Base-by-base conservation (phyloP, 306 rosid genomes). In the Mimosa bimucronata region DNA sequence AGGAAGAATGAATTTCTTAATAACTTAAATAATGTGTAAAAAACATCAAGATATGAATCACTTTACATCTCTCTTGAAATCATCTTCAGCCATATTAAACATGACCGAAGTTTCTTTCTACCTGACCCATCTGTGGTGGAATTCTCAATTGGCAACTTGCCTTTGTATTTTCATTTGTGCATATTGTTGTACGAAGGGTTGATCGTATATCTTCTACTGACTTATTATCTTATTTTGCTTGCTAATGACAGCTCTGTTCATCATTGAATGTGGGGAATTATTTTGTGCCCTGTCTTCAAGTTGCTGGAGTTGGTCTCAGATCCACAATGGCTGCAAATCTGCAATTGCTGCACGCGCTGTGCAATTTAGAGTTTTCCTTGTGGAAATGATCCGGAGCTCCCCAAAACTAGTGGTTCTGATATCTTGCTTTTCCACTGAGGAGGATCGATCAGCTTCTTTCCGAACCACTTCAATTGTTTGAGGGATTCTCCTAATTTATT, bases 221-320 rank as follows among this genome's bases (percentile, higher is more conserved):
- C 60, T 50, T 77, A 41, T 69, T 53, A 38, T 53, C n/a, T n/a
- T n/a, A 37, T 64, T 71, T 83, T 80, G 65, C 84, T 83, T 76
- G 28, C 79, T 76, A 28, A 62, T 46, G 50, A 46, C 83, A 80
- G 81, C 68, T 80, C 68, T 52, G 41, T 67, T 44, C 76, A 13
- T 53, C 67, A 21, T 38, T 61, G 52, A 64, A 40, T 57, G 62
- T n/a, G 79, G 64, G 81, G 67, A 75, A 73, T 48, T 76, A 60
- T 60, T 34, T 34, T 16, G 46, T 28, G 58, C 50, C 77, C 88
- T 41, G 71, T 77, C 75, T 78, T 48, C 55, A 64, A 74, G 50
- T 68, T 62, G 86, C 70, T 37, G 76, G 74, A 57, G 66, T 50
- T 85, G 64, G 31, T 41, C 69, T 52, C 23, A 67, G 70, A 61